Base-by-base conservation (phyloP, 306 rosid genomes). In the Quillaja saponaria region DNA sequence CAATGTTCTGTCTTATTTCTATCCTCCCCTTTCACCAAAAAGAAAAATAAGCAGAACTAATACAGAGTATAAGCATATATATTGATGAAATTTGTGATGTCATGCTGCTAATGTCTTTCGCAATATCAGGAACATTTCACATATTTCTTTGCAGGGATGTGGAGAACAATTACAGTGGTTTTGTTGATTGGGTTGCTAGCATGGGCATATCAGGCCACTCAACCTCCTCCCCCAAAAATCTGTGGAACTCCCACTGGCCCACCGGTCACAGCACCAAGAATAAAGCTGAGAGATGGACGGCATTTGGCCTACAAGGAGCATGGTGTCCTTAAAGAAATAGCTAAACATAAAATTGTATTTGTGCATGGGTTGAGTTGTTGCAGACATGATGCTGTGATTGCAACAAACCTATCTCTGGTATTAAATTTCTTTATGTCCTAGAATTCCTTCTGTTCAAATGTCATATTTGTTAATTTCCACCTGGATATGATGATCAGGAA, bases 211-310 rank as follows among this genome's bases (percentile, higher is more conserved):
- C 40, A 72, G 47, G 75, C 40, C 18, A 50, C 48, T 45, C 57
- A 17, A 2, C 80, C 84, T 18, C 80, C 85, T 6, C 64, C 80
- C 6, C 71, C 85, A 14, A 76, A 34, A 13, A 38, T 49, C 31
- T 85, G 85, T 6, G 90, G 90, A 25, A 75, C 81, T 17, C 67
- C 78, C 0, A 73, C 66, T 12, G 87, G 90, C 7, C 87, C 87
- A 10, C 79, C 81, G 10, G 42, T 81, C 33, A 78, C 87, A 54
- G 81, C 71, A 0, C 58, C 85, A 16, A 76, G 87, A 56, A 58
- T 81, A 28, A 85, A 71, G 72, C 85, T 85, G 0, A 79, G 87
- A 67, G 91, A 85, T 68, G 91, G 87, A 71, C 76, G 91, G 42
- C 57, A 79, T 55, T 68, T 85, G 67, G 85, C 90, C n/a, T 85